Conservation (phyloP, 83 land plant genomes). For the Diphasiastrum complanatum region DNA sequence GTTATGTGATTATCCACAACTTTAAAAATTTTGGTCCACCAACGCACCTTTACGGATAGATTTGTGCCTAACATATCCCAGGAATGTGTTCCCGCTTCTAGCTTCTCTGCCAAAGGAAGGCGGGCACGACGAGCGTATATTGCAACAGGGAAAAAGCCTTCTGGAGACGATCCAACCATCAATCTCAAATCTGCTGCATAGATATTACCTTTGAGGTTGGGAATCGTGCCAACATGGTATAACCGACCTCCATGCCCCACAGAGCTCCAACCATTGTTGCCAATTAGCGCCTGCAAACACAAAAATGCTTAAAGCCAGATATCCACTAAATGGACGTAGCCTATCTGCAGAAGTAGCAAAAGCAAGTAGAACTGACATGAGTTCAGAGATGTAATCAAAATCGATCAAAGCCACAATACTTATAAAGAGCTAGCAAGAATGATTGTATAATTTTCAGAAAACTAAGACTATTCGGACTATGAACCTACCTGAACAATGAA, state of each 20-base stretch:
- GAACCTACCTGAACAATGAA: conserved; percentile 34
- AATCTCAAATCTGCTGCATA: conserved; percentile 39
- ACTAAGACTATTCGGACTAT: not conserved
- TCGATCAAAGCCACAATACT: not conserved
- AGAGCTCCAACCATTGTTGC: conserved; percentile 44
- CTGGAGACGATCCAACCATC: conserved; percentile 37
- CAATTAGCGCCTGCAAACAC: conserved; percentile 28
- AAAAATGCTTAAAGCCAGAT: not conserved
- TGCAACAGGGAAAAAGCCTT: conserved; percentile 43
- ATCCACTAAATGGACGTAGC: not conserved
- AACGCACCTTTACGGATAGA: conserved; percentile 26
- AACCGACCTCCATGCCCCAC: conserved; percentile 24
- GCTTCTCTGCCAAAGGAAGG: conserved; percentile 25
- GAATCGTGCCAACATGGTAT: conserved; percentile 40
- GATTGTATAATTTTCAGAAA: not conserved
- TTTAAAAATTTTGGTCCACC: not conserved
- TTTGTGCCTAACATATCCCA: conserved; percentile 44
- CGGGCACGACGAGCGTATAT: conserved; percentile 38
- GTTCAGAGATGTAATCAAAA: too few relatives aligned
- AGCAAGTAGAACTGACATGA: too few relatives aligned
- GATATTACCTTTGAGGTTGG: conserved; percentile 39
- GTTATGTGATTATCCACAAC: not conserved
- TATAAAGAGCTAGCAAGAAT: not conserved
- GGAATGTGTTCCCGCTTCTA: conserved; percentile 26
- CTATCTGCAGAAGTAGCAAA: not conserved